These are phyloP conservation scores for Pythium phragmitis DNA, from an alignment of 352 stramenopile genomes.

Conservation along the genomic window DNA sequence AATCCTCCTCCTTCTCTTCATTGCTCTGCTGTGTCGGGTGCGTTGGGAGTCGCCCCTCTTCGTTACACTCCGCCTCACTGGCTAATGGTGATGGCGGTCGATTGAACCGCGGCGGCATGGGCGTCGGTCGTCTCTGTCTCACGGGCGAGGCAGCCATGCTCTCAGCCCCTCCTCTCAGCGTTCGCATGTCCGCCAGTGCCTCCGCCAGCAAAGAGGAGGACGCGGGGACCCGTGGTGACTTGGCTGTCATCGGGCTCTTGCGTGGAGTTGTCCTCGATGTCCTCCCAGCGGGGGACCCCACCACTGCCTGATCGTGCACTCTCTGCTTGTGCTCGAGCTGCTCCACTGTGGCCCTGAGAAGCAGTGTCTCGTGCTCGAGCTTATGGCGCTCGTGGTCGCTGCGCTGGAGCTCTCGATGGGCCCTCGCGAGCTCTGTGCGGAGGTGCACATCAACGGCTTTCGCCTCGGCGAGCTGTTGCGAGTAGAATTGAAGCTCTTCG, in stretches of 20 bases:
- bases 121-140: conserved; percentile 2
- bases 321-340: conserved; percentile 55
- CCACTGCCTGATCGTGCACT: conserved; percentile 46
- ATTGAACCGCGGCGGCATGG: background rate
- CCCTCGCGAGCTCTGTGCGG: conserved; percentile 34
- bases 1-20: too few species aligned
- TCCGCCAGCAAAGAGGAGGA: conserved; percentile 13
- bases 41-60: too few species aligned
- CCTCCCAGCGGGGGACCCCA: background rate
- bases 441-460: conserved; percentile 32
- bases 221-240: background rate
- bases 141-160: background rate
- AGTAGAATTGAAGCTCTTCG: conserved; percentile 30
- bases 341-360: conserved; percentile 36
- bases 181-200: conserved; percentile 17
- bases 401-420: conserved; percentile 44
- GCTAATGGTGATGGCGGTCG: background rate
- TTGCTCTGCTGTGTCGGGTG: too few species aligned
- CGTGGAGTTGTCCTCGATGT: background rate
- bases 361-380: conserved; percentile 44
- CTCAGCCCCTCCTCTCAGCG: background rate
- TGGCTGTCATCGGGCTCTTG: background rate
- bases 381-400: conserved; percentile 42
- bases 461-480: conserved; percentile 32
- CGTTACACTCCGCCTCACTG: background rate